Evolutionary conservation across 1,284 basidiomycete species (phyloP).

Genomic region (Cutaneotrichosporon cavernicola): DNA sequence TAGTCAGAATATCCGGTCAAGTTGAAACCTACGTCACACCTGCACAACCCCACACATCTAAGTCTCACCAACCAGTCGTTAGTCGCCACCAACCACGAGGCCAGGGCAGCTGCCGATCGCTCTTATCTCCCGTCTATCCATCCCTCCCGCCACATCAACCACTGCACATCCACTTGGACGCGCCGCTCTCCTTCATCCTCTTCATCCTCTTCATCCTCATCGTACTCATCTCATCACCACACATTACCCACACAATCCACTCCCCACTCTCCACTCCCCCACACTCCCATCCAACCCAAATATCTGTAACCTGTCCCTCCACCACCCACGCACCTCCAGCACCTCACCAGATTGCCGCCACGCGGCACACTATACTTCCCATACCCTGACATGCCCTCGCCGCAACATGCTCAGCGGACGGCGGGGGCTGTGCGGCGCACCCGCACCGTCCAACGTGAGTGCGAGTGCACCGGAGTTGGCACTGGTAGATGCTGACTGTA

Average conservation of each 20-base stretch:
- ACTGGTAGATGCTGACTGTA: not conserved
- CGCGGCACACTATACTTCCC: not conserved
- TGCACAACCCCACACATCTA: too few species aligned
- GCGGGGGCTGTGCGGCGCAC: conserved; percentile 1
- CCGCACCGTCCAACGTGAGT: not conserved
- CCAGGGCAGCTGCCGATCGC: not conserved
- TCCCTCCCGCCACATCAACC: not conserved
- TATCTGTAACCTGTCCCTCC: not conserved
- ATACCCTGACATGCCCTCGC: conserved; percentile 2
- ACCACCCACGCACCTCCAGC: not conserved
- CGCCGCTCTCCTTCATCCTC: too few species aligned
- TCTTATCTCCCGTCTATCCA: not conserved
- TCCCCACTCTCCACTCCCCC: not conserved
- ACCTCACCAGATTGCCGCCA: not conserved
- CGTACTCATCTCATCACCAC: not conserved
- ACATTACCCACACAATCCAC: not conserved
- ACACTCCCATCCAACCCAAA: not conserved
- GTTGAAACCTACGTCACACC: too few species aligned
- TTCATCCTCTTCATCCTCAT: not conserved
- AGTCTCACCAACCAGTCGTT: not conserved
- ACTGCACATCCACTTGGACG: not conserved
- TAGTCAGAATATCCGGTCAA: not conserved
- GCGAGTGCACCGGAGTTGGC: not conserved
- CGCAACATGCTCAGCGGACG: not conserved
- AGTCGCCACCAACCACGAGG: not conserved